A percentile compares a stretch with the other conserved stretches of the same genome.
Conservation (phyloP, 1,284 basidiomycete species). For the Mycosarcoma maydis region DNA sequence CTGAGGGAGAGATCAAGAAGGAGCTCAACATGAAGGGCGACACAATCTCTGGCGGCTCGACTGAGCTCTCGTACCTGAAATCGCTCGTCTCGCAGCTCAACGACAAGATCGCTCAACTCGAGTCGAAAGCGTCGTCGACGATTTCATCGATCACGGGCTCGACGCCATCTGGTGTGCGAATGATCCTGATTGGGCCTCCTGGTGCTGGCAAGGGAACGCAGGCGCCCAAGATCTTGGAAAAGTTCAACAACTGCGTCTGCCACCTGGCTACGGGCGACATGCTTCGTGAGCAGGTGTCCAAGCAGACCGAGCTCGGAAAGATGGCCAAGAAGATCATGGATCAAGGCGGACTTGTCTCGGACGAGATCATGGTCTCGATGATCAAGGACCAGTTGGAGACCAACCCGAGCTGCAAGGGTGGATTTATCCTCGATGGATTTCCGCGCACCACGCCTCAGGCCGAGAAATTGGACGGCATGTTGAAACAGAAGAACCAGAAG, state of each 20-base stretch:
- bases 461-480: slow-evolving; percentile 93
- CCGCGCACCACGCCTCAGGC: slow-evolving; percentile 98
- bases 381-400: slow-evolving; percentile 94
- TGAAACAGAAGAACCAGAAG: slow-evolving; percentile 78
- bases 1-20: slow-evolving; percentile 40
- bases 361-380: slow-evolving; percentile 98
- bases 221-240: slow-evolving; percentile 88
- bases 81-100: slow-evolving; percentile 63
- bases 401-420: slow-evolving; percentile 91
- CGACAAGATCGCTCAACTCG: slow-evolving; percentile 59
- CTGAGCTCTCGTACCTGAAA: slow-evolving; percentile 64
- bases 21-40: slow-evolving; percentile 44
- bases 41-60: slow-evolving; percentile 27
- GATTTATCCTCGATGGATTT: slow-evolving; percentile 98
- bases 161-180: slow-evolving; percentile 69
- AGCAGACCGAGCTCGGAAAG: slow-evolving; percentile 86
- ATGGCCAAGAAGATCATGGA: slow-evolving; percentile 99
- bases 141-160: slow-evolving; percentile 27
- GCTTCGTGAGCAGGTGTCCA: slow-evolving; percentile 89
- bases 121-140: slow-evolving; percentile 39
- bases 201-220: slow-evolving; percentile 99
- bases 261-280: slow-evolving; percentile 98
- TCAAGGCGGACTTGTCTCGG: slow-evolving; percentile 81
- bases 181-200: slow-evolving; percentile 93
- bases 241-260: slow-evolving; percentile 85